Percentiles rank a stretch among this genome's conserved stretches.
These are phyloP conservation scores for Akanthomyces muscarius DNA, from an alignment of 2,329 filamentous ascomycete genomes.

Conservation along the genomic window DNA sequence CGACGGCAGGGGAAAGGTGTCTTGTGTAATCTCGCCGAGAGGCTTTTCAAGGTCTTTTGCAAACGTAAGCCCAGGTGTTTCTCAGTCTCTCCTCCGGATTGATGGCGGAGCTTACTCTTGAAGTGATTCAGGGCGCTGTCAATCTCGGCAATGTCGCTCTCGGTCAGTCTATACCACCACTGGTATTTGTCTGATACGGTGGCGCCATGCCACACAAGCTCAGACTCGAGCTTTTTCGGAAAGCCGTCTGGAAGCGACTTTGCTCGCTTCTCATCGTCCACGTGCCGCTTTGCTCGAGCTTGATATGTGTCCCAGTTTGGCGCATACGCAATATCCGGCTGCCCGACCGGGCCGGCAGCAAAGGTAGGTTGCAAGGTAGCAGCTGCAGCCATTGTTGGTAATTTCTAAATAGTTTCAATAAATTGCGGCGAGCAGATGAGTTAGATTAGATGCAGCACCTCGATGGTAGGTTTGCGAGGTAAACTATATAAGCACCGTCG, in stretches of 20 bases:
- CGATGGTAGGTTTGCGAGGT: background rate
- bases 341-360: conserved; percentile 35
- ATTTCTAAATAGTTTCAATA: background rate
- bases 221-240: conserved; percentile 43
- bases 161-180: conserved; percentile 49
- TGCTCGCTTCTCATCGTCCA: conserved; percentile 37
- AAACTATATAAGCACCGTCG: background rate
- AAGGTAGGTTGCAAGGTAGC: conserved; percentile 18
- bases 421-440: background rate
- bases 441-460: background rate
- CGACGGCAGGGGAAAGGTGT: conserved; percentile 53
- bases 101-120: conserved; percentile 30
- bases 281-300: conserved; percentile 43
- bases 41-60: conserved; percentile 27
- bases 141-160: conserved; percentile 48
- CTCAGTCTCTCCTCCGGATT: background rate
- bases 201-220: conserved; percentile 55
- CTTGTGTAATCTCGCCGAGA: conserved; percentile 41
- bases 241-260: conserved; percentile 46
- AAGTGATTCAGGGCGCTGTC: conserved; percentile 39
- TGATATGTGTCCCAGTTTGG: conserved; percentile 52
- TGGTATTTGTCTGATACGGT: conserved; percentile 44
- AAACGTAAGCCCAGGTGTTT: background rate
- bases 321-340: conserved; percentile 57
- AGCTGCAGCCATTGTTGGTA: conserved; percentile 24